Conservation (phyloP, 352 stramenopile genomes). For the Globisporangium carolinianum region DNA sequence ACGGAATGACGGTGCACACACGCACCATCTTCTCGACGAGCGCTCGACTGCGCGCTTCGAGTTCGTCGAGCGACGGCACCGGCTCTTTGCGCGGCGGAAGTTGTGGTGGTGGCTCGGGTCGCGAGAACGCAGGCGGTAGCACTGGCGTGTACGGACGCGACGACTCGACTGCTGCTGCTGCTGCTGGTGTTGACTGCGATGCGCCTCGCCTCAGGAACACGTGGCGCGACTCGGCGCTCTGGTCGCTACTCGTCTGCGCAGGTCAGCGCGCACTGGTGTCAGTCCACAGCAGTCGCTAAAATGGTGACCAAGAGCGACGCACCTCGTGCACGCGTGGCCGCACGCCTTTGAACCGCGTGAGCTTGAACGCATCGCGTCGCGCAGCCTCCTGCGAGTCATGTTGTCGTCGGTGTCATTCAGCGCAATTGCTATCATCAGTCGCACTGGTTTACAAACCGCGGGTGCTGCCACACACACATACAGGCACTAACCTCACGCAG, state of each 20-base stretch:
- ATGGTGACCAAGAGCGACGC: background rate
- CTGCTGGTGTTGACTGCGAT: conserved; percentile 7
- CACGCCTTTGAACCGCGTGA: conserved; percentile 56
- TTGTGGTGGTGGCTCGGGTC: conserved; percentile 1
- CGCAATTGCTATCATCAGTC: no score
- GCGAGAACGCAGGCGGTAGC: conserved; percentile 7
- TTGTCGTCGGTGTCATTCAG: no score
- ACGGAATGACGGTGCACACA: background rate
- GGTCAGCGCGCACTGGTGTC: background rate
- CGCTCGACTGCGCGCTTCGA: conserved; percentile 33
- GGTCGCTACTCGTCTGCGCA: conserved; percentile 8
- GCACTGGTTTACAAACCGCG: no score
- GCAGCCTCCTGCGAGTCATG: conserved; percentile 20
- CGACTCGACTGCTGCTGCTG: conserved; percentile 1
- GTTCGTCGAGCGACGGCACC: conserved; percentile 42
- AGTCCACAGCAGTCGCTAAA: background rate
- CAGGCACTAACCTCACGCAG: conserved; percentile 23
- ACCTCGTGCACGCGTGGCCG: conserved; percentile 39
- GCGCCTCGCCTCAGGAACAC: conserved; percentile 26
- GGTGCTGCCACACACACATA: background rate
- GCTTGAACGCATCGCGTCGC: conserved; percentile 48
- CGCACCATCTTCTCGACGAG: conserved; percentile 24
- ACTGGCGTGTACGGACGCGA: no score
- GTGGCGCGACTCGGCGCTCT: conserved; percentile 15
- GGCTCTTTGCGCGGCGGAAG: conserved; percentile 27